phyloP scores from a whole-genome alignment of 495 filamentous ascomycete genomes.

The Penicillium cinerascens region DNA sequence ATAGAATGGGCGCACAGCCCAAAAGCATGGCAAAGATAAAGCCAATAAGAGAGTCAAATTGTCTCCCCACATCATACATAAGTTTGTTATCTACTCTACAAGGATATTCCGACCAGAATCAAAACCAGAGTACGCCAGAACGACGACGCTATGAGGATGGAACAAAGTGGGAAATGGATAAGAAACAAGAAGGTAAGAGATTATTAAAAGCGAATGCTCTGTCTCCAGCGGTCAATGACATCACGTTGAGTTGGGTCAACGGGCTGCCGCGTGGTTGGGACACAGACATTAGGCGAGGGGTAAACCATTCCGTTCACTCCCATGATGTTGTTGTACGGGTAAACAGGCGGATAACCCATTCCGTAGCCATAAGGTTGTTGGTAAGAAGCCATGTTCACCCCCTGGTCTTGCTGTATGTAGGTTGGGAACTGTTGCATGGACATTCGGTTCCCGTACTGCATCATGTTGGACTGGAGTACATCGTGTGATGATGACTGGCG shows the following conservation, averaged over 20 bases:
- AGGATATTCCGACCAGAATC: slow-evolving; percentile 15
- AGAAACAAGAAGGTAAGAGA: slow-evolving; percentile 1
- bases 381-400: slow-evolving; percentile 15
- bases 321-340: slow-evolving; percentile 29
- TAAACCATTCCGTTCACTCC: slow-evolving; percentile 36
- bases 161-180: slow-evolving; percentile 7
- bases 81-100: slow-evolving; percentile 24
- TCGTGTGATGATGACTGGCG: slow-evolving; percentile 32
- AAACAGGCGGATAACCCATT: slow-evolving; percentile 24
- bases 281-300: slow-evolving; percentile 30
- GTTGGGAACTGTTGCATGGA: slow-evolving; percentile 34
- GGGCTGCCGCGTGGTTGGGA: slow-evolving; percentile 27
- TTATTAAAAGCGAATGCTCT: slow-evolving; percentile 54
- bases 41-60: neutral
- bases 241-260: slow-evolving; percentile 62
- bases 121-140: slow-evolving; percentile 8
- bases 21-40: neutral
- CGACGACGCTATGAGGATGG: slow-evolving; percentile 20
- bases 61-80: slow-evolving; percentile 15
- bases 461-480: slow-evolving; percentile 10
- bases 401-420: slow-evolving; percentile 13
- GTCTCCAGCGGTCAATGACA: slow-evolving; percentile 87
- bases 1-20: neutral
- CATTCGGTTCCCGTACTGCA: slow-evolving; percentile 25
- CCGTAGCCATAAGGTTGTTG: slow-evolving; percentile 26